phyloP scores from a whole-genome alignment of 2,329 filamentous ascomycete genomes.

The Colletotrichum coccodes region DNA sequence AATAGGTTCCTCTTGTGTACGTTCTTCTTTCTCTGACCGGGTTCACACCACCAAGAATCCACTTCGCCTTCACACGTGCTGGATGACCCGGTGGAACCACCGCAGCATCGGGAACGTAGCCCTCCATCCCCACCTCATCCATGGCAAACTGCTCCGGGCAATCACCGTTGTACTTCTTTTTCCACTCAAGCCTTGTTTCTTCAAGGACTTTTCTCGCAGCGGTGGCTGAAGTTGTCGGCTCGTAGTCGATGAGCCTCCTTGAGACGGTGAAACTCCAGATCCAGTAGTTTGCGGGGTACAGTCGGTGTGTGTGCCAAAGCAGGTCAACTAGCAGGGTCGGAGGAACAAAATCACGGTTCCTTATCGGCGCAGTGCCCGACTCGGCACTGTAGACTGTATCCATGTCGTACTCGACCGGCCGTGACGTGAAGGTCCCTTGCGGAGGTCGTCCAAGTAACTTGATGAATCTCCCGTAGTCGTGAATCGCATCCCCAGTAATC shows the following conservation, averaged over 20 bases:
- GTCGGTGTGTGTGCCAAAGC: constrained; percentile 30
- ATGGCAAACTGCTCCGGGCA: background rate
- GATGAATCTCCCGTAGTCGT: constrained; percentile 29
- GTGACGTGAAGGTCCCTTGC: background rate
- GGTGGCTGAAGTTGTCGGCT: background rate
- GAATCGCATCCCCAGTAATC: background rate
- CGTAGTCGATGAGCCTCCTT: constrained; percentile 24
- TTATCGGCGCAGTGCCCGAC: background rate
- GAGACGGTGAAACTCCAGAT: constrained; percentile 13
- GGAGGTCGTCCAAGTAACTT: constrained; percentile 3
- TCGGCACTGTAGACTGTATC: background rate
- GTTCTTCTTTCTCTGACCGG: constrained; percentile 1
- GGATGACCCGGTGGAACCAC: constrained; percentile 9
- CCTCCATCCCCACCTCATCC: background rate
- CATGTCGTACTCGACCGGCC: constrained; percentile 7
- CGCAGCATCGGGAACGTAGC: constrained; percentile 22
- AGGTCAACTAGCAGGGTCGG: constrained; percentile 25
- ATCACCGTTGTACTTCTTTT: background rate
- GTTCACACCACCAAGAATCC: constrained; percentile 11
- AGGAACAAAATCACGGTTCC: constrained; percentile 5
- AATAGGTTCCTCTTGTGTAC: background rate
- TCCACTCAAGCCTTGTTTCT: constrained; percentile 18
- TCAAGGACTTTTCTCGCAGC: background rate
- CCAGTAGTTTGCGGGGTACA: constrained; percentile 32
- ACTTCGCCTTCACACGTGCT: background rate